phyloP scores from a whole-genome alignment of 306 rosid genomes.

The Myrica gale region DNA sequence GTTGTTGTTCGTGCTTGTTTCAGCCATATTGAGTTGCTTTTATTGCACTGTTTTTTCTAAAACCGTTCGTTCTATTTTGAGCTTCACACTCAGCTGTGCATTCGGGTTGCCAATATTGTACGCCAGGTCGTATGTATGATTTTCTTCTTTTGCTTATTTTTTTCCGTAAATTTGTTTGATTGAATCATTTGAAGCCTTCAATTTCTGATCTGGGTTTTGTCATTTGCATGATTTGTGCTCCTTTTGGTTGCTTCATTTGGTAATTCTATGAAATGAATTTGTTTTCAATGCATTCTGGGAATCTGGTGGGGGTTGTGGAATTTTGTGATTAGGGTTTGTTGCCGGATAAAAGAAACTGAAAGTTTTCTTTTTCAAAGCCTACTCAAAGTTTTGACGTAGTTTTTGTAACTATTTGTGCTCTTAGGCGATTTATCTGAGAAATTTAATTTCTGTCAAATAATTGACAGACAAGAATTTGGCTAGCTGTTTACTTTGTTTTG shows the following conservation, averaged over 20 bases:
- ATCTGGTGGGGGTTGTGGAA: background rate
- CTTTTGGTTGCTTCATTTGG: conserved; percentile 17
- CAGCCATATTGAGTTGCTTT: conserved; percentile 12
- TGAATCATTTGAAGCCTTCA: conserved; percentile 2
- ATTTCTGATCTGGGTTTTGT: conserved; percentile 36
- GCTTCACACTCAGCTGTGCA: conserved; percentile 30
- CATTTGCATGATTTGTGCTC: background rate
- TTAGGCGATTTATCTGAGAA: conserved; percentile 9
- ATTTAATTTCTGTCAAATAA: conserved; percentile 3
- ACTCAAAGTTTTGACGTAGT: conserved; percentile 18
- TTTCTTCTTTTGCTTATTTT: background rate
- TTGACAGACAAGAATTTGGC: conserved; percentile 7
- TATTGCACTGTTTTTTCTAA: background rate
- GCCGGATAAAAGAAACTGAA: background rate
- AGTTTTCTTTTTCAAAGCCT: background rate
- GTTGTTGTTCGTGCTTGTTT: background rate
- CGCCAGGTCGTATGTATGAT: conserved; percentile 9
- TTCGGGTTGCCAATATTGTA: background rate
- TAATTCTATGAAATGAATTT: background rate
- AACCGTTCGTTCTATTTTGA: background rate
- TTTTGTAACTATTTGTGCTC: conserved; percentile 13
- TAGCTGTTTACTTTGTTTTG: background rate
- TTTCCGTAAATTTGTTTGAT: background rate
- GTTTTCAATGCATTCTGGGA: background rate
- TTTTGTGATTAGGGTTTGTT: conserved; percentile 7